A percentile compares a stretch with the other conserved stretches of the same genome.
phyloP scores from a whole-genome alignment of 352 stramenopile genomes.

The Chrysophaeum taylorii region DNA sequence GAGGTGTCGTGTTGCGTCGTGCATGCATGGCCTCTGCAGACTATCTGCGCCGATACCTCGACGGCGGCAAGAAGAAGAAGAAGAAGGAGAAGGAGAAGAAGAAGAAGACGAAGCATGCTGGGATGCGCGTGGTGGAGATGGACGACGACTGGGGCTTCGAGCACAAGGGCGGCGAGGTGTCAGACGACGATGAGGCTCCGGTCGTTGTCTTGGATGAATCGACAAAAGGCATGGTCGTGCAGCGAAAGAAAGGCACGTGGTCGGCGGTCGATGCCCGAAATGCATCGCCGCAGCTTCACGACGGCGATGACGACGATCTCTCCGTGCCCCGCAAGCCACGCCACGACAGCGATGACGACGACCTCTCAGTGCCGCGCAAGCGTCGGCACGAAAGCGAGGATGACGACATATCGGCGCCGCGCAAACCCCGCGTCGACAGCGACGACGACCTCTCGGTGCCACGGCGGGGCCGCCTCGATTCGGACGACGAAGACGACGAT shows the following conservation, averaged over 20 bases:
- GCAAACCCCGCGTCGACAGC: too few relatives aligned
- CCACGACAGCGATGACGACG: neutral
- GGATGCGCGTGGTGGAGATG: neutral
- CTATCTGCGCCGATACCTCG: neutral
- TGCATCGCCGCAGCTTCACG: too few relatives aligned
- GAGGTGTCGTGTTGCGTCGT: too few relatives aligned
- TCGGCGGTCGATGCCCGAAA: too few relatives aligned
- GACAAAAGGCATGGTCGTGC: neutral
- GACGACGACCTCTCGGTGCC: neutral
- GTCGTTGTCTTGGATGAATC: neutral
- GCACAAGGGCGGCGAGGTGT: neutral
- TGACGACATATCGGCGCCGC: too few relatives aligned
- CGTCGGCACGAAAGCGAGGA: too few relatives aligned
- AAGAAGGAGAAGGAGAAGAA: slow-evolving; percentile 5
- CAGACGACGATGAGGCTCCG: neutral
- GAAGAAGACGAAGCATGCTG: neutral
- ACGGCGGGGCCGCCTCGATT: neutral
- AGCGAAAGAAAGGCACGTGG: neutral
- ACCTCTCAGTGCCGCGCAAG: too few relatives aligned
- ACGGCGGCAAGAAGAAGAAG: slow-evolving; percentile 7
- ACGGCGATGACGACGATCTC: neutral
- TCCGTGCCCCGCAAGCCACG: neutral
- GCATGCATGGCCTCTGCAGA: neutral
- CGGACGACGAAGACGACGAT: neutral
- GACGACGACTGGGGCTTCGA: neutral